Conservation (phyloP, 2,329 filamentous ascomycete genomes). For the Aspergillaceae sp. region DNA sequence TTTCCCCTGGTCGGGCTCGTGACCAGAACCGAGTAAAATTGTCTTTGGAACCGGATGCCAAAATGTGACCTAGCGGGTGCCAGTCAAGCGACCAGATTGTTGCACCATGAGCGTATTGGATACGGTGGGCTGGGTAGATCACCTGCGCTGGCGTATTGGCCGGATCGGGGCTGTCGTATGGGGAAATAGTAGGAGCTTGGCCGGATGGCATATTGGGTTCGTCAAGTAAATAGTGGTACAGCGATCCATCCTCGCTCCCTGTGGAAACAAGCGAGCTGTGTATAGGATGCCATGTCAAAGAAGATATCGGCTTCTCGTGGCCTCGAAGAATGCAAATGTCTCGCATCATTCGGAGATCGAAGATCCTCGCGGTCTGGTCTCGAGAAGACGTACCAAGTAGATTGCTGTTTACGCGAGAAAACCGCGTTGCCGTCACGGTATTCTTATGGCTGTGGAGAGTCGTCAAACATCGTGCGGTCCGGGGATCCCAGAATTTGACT, state of each 20-base stretch:
- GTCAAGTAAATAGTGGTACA: conserved; percentile 92
- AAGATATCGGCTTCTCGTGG: conserved; percentile 93
- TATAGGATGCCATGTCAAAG: conserved; percentile 85
- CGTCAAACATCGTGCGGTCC: conserved; percentile 78
- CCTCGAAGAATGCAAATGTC: conserved; percentile 89
- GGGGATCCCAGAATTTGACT: conserved; percentile 97
- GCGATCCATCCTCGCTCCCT: conserved; percentile 77
- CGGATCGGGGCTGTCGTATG: conserved; percentile 78
- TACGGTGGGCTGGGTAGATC: conserved; percentile 82
- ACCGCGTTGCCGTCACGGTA: conserved; percentile 84
- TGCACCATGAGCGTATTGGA: conserved; percentile 84
- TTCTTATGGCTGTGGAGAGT: conserved; percentile 97
- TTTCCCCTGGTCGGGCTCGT: conserved; percentile 76
- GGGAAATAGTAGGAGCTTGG: conserved; percentile 61
- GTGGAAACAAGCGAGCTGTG: conserved; percentile 84
- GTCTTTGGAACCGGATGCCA: conserved; percentile 93
- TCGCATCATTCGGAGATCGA: conserved; percentile 96
- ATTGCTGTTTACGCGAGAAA: conserved; percentile 74
- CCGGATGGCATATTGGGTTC: conserved; percentile 80
- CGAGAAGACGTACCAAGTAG: conserved; percentile 87
- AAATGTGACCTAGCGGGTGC: conserved; percentile 91
- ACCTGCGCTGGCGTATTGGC: conserved; percentile 72
- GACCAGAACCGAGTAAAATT: conserved; percentile 97
- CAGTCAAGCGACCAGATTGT: conserved; percentile 97
- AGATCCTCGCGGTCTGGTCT: conserved; percentile 86